A percentile compares a stretch with the other conserved stretches of the same genome.
These are phyloP conservation scores for Didymella sp. DNA, from an alignment of 2,329 filamentous ascomycete species.

Conservation along the genomic window DNA sequence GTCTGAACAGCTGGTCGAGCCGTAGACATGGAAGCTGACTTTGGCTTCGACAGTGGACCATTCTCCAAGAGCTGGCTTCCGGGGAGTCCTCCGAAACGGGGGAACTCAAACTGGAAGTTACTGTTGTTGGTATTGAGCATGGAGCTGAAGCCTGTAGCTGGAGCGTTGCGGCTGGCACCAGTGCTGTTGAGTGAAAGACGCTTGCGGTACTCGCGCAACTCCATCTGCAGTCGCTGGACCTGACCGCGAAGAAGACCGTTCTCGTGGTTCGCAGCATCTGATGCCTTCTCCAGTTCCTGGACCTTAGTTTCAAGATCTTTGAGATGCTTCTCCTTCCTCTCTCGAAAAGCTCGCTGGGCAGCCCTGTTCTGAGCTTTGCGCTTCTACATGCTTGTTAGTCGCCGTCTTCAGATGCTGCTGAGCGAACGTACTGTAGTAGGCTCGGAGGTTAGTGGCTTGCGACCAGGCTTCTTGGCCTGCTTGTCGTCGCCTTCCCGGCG, in stretches of 20 bases:
- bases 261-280: slow-evolving; percentile 81
- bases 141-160: slow-evolving; percentile 55
- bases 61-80: slow-evolving; percentile 61
- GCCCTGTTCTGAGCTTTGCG: slow-evolving; percentile 80
- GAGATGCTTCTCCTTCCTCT: slow-evolving; percentile 70
- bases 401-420: slow-evolving; percentile 8
- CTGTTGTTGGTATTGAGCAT: slow-evolving; percentile 62
- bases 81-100: slow-evolving; percentile 78
- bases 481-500: slow-evolving; percentile 85
- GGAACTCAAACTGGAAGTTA: slow-evolving; percentile 94
- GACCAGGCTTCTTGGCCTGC: slow-evolving; percentile 90
- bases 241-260: slow-evolving; percentile 85
- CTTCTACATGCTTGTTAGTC: slow-evolving; percentile 66
- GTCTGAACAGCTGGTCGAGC: slow-evolving; percentile 42
- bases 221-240: slow-evolving; percentile 83
- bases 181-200: slow-evolving; percentile 70
- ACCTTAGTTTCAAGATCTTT: slow-evolving; percentile 74
- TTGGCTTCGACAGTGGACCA: slow-evolving; percentile 48
- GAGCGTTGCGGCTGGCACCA: slow-evolving; percentile 57
- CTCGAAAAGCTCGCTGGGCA: slow-evolving; percentile 67
- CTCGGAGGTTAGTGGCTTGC: slow-evolving; percentile 94
- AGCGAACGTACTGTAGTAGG: slow-evolving; percentile 82
- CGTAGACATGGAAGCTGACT: slow-evolving; percentile 35
- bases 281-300: slow-evolving; percentile 75
- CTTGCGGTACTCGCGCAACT: slow-evolving; percentile 91